Base-by-base conservation (phyloP, 2,329 filamentous ascomycete genomes). In the Aspergillus carbonarius region DNA sequence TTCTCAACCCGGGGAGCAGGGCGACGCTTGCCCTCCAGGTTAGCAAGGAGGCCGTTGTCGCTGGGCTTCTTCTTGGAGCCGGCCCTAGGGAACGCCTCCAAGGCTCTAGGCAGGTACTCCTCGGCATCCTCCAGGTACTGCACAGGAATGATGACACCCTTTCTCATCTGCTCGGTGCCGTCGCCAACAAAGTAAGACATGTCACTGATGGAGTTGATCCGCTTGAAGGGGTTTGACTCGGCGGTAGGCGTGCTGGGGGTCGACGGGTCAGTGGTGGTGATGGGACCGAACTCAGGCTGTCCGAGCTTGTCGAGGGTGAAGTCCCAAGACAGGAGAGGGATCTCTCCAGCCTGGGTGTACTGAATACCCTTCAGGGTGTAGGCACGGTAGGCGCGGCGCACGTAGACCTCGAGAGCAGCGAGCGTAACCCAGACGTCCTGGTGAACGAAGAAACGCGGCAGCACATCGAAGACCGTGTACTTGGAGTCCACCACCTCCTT, bases 401-500 rank as follows among this genome's bases (percentile, higher is more conserved):
- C 88, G 76, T 99, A 99, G 50, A 98, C 93, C 75, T 99, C 95
- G 4, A 99, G 85, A 49, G 95, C 92, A 59, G 95, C 95, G 61
- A 97, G 82, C 7, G 91, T 91, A 30, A 99, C 93, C 91, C 92
- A 98, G 12, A 92, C 88, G 72, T 99, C 95, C 42, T 91, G 86
- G 77, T 99, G 92, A 34, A 88, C 90, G 73, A 99, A 99, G 86
- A 99, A 99, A 58, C 92, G 88, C 7, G 93, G 90, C 65, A 99
- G 79, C 17, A 99, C 95, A 72, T 99, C 95, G 68, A 97, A 96
- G 64, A 99, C 95, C 42, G 93, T 98, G 81, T 96, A 98, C 80
- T 96, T 96, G 55, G 95, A 98, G 77, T 99, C 95, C 54, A 99
- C 92, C 32, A 99, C 93, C 77, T 99, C 95, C 82, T 96, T 96